Evolutionary conservation across 1,284 basidiomycete species (phyloP).

Genomic region (Porogramme epimiltina): DNA sequence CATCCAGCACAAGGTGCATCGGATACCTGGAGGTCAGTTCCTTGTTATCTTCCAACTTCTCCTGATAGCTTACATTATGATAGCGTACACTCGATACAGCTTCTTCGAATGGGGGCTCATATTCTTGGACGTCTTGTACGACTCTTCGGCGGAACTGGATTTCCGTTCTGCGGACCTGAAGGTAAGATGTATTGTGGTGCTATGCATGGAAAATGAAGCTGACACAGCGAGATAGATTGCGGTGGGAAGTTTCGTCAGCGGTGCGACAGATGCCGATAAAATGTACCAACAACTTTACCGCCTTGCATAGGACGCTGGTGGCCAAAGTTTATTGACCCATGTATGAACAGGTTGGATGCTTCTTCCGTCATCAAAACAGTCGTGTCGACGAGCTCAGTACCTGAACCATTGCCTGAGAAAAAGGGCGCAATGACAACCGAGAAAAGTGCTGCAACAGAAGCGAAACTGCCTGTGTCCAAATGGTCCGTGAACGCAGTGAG

Average conservation of each 20-base stretch:
- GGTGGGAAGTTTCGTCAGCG: slow-evolving; percentile 27
- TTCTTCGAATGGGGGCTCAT: slow-evolving; percentile 91
- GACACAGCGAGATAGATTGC: slow-evolving; percentile 32
- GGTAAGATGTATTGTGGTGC: slow-evolving; percentile 35
- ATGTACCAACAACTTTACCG: slow-evolving; percentile 45
- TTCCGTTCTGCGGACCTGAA: slow-evolving; percentile 56
- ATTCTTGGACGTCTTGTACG: slow-evolving; percentile 77
- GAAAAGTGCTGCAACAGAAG: too few species aligned
- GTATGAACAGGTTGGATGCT: too few species aligned
- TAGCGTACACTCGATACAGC: slow-evolving; percentile 84
- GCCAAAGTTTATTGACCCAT: slow-evolving; percentile 12
- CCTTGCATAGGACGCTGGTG: slow-evolving; percentile 33
- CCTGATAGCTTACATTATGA: not conserved
- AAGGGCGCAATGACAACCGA: too few species aligned
- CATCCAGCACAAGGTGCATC: slow-evolving; percentile 80
- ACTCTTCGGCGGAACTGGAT: slow-evolving; percentile 68
- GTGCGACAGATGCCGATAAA: slow-evolving; percentile 27
- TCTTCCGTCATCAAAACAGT: slow-evolving; percentile 10
- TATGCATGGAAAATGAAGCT: not conserved
- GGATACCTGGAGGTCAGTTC: slow-evolving; percentile 72
- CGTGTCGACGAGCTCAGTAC: not conserved
- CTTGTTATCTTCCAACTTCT: not conserved
- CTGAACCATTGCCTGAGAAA: too few species aligned
- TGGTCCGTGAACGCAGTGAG: too few species aligned
- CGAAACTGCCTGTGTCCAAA: too few species aligned